A percentile compares a stretch with the other conserved stretches of the same genome.
Evolutionary conservation across 2,329 filamentous ascomycete genomes (phyloP).

Genomic region (Neopestalotiopsis sp.): DNA sequence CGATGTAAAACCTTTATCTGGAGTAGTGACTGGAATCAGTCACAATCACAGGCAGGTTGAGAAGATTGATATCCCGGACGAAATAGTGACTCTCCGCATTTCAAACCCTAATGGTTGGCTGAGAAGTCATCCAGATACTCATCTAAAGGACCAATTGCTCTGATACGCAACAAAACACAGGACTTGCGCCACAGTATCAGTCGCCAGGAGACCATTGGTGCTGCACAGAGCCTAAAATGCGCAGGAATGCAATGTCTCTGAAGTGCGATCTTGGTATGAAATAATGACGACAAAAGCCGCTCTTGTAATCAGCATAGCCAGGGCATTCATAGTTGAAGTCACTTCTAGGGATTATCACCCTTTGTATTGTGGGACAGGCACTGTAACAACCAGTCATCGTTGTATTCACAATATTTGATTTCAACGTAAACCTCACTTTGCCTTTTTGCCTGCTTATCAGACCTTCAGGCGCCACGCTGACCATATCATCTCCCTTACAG

Average conservation of each 20-base stretch:
- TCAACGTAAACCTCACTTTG: neutral
- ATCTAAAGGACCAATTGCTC: neutral
- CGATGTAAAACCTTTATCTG: constrained; percentile 84
- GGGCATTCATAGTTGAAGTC: too few species aligned
- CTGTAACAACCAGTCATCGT: too few species aligned
- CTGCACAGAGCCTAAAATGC: neutral
- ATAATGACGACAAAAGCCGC: neutral
- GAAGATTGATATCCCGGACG: too few species aligned
- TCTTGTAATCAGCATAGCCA: too few species aligned
- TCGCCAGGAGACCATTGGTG: neutral
- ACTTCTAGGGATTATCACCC: too few species aligned
- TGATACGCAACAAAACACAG: neutral
- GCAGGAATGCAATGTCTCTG: neutral
- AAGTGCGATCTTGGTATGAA: neutral
- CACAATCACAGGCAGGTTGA: constrained; percentile 20
- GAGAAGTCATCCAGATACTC: too few species aligned
- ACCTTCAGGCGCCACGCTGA: neutral
- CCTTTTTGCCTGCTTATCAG: neutral
- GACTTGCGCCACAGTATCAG: neutral
- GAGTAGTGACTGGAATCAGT: constrained; percentile 62
- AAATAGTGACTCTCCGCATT: neutral
- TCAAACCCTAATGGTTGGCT: neutral
- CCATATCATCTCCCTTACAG: neutral
- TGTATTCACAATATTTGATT: neutral
- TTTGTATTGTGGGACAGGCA: too few species aligned